Evolutionary conservation across 1,139 yeast species (phyloP).

Genomic region (Taphrina sp.): DNA sequence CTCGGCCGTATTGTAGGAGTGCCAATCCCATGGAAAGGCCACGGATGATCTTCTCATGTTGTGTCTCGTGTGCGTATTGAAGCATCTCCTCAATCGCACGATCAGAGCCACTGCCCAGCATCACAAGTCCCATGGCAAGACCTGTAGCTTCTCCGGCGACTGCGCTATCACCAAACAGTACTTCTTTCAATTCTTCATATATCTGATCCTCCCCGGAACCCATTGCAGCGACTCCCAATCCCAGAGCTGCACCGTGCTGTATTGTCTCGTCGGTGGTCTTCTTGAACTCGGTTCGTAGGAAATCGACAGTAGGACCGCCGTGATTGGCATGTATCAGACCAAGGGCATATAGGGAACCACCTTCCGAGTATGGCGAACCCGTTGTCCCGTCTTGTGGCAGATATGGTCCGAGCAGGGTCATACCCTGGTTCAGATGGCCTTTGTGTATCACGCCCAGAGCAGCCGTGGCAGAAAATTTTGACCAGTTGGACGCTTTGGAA

Average conservation of each 20-base stretch:
- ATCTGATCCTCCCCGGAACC: conserved; percentile 72
- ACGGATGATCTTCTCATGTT: conserved; percentile 91
- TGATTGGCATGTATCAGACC: conserved; percentile 96
- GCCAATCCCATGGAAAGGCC: conserved; percentile 90
- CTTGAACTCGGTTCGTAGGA: conserved; percentile 59
- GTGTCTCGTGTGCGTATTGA: conserved; percentile 90
- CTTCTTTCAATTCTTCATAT: conserved; percentile 80
- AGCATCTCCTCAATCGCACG: conserved; percentile 77
- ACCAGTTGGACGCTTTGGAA: conserved; percentile 97
- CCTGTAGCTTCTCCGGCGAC: conserved; percentile 97
- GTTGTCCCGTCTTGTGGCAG: conserved; percentile 54
- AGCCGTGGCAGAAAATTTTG: conserved; percentile 95
- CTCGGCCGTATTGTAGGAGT: conserved; percentile 78
- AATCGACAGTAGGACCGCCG: conserved; percentile 82
- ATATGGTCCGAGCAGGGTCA: conserved; percentile 81
- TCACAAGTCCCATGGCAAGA: conserved; percentile 89
- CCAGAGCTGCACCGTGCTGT: conserved; percentile 93
- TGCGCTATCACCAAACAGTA: conserved; percentile 86
- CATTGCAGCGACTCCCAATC: conserved; percentile 97
- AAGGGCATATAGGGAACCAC: conserved; percentile 91
- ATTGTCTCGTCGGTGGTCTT: conserved; percentile 60
- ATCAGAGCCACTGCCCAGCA: conserved; percentile 88
- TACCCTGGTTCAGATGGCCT: conserved; percentile 90
- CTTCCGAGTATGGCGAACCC: conserved; percentile 77
- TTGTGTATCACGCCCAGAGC: conserved; percentile 96